These are phyloP conservation scores for Cercophora samala DNA, from an alignment of 495 filamentous ascomycete genomes.

Conservation along the genomic window DNA sequence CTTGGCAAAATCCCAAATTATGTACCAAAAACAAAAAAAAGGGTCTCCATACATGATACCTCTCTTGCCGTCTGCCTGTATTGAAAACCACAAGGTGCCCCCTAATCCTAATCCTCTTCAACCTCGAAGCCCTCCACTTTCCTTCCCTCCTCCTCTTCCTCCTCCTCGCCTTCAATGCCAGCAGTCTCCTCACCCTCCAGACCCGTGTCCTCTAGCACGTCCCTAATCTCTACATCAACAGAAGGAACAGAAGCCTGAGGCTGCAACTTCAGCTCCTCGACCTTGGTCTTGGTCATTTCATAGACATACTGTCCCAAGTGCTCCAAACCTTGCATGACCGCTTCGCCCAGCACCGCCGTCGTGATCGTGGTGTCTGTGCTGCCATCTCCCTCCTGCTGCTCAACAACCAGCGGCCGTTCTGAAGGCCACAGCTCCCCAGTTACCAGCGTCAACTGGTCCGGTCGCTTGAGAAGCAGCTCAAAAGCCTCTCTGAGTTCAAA, in stretches of 20 bases:
- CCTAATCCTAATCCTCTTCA: constrained; percentile 26
- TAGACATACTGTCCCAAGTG: constrained; percentile 96
- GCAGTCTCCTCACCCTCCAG: constrained; percentile 28
- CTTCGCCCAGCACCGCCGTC: constrained; percentile 39
- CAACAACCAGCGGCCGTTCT: constrained; percentile 47
- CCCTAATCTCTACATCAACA: constrained; percentile 41
- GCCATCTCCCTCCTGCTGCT: constrained; percentile 51
- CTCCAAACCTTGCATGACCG: constrained; percentile 83
- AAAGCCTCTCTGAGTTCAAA: constrained; percentile 87
- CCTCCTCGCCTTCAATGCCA: constrained; percentile 31
- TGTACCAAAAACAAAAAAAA: background rate
- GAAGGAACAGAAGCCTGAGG: constrained; percentile 23
- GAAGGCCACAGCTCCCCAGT: constrained; percentile 85
- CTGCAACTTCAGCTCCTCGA: constrained; percentile 49
- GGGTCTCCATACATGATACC: background rate
- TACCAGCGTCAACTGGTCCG: constrained; percentile 74
- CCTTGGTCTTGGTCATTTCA: constrained; percentile 88
- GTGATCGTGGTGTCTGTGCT: constrained; percentile 15
- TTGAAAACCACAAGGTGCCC: background rate
- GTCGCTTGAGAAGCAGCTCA: constrained; percentile 63
- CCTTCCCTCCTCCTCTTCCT: constrained; percentile 38
- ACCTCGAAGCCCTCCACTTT: constrained; percentile 34
- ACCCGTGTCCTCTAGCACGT: constrained; percentile 40
- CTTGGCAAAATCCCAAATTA: background rate
- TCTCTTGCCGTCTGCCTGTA: background rate